Base-by-base conservation (phyloP, 2,329 filamentous ascomycete species). In the Diplodia mutila region DNA sequence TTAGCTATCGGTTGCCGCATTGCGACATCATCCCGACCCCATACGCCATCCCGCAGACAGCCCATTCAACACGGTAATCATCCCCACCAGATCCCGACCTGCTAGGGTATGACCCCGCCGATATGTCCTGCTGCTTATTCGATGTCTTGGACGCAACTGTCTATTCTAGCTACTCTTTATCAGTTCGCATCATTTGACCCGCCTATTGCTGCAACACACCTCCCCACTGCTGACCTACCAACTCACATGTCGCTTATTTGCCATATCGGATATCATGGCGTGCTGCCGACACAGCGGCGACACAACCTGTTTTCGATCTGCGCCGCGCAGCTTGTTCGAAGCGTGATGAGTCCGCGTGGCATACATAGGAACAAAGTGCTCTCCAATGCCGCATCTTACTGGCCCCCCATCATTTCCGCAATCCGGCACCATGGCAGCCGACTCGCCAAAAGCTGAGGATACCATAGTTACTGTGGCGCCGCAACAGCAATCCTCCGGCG, bases 1-100 rank as follows among this genome's bases (percentile, higher is more conserved):
- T 51, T 39, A 63, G 42, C 49, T 27, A 52, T 46, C 39, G 27
- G 14, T 21, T 29, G 59, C 42, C 29, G 59, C 59, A 63, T 63
- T 63, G 59, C 59, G 59, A 63, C 59, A 63, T 63, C 46, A 63
- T 63, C 59, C 59, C 59, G 46, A 23, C 59, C 59, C 27, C 59
- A 63, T 37, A 37, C 59, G 59, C 59, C 46, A 63, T 63, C 32
- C 29, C 49, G 29, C 46, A 39, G 46, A 52, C 59, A 21, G 25
- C 39, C 6, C 46, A 29, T 63, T 5, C 39, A 27, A 51, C 12
- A 3, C 27, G 37, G 59, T 5, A 63, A 51, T 25, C 42, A 14
- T 37, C 59, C 59, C 46, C 59, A 37, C 59, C 59, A 12, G 42
- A 25, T n/a, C 42, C 59, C 59, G n/a, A 63, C 42, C 18, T n/a